phyloP scores from a whole-genome alignment of 192 early-diverging fungal species.

The Cladochytrium replicatum region DNA sequence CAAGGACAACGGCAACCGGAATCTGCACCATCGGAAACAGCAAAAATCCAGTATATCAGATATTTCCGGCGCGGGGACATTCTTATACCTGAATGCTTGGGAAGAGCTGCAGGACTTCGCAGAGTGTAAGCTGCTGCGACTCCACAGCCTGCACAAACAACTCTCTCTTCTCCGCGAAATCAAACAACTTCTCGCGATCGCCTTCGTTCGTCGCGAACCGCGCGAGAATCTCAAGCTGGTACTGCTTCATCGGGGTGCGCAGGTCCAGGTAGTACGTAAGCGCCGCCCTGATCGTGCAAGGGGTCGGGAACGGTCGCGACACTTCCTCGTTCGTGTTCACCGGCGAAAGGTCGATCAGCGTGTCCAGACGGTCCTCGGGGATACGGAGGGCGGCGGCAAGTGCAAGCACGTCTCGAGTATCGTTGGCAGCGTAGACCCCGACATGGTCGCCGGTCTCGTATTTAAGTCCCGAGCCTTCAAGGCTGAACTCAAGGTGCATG shows the following conservation, averaged over 20 bases:
- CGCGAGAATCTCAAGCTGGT: conserved; percentile 44
- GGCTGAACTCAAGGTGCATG: conserved; percentile 90
- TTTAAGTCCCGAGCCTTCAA: conserved; percentile 64
- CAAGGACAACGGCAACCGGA: conserved; percentile 74
- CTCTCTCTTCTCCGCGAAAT: conserved; percentile 30
- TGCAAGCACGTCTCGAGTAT: conserved; percentile 61
- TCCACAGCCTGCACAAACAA: conserved; percentile 29
- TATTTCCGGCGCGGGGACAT: background rate
- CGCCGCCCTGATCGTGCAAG: conserved; percentile 66
- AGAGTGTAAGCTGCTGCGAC: conserved; percentile 48
- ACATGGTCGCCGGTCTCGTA: conserved; percentile 95
- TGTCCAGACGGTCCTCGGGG: conserved; percentile 64
- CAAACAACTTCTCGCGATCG: conserved; percentile 25
- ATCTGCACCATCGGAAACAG: no score
- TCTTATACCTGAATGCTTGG: conserved; percentile 31
- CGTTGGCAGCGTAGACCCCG: conserved; percentile 83
- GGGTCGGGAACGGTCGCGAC: conserved; percentile 80
- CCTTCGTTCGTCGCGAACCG: conserved; percentile 34
- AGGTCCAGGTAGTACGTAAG: conserved; percentile 91
- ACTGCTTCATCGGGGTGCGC: conserved; percentile 46
- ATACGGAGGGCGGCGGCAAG: no score
- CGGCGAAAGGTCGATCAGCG: conserved; percentile 55
- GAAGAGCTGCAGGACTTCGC: conserved; percentile 65
- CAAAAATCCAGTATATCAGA: background rate
- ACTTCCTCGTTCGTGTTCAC: no score